Conservation (phyloP, 495 filamentous ascomycete genomes). For the Podospora sp. region DNA sequence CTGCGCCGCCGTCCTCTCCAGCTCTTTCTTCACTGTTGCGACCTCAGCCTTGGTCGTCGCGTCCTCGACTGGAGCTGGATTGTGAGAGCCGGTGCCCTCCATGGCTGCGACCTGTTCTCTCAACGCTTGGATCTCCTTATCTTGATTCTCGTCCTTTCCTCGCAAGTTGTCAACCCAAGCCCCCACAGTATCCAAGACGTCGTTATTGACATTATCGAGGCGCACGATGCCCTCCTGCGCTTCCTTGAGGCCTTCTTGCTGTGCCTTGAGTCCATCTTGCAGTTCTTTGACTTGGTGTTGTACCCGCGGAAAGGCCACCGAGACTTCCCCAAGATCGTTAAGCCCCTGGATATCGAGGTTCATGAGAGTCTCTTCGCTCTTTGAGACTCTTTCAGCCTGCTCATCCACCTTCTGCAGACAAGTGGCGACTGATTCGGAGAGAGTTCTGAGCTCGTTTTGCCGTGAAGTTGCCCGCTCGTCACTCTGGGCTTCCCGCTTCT, state of each 20-base stretch:
- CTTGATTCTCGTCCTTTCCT: too few species aligned
- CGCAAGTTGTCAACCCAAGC: constrained; percentile 6
- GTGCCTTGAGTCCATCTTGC: not conserved
- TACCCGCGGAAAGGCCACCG: too few species aligned
- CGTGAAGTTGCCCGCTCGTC: not conserved
- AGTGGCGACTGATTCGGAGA: not conserved
- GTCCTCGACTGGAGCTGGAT: not conserved
- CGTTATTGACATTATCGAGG: not conserved
- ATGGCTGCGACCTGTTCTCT: not conserved
- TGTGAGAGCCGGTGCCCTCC: not conserved
- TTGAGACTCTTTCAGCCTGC: not conserved
- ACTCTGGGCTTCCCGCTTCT: not conserved
- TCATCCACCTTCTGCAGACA: not conserved
- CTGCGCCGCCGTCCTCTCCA: not conserved
- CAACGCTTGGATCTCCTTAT: not conserved
- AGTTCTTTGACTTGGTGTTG: not conserved
- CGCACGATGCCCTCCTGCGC: not conserved
- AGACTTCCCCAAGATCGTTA: not conserved
- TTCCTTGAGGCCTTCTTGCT: not conserved
- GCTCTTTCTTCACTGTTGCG: not conserved
- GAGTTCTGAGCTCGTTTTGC: not conserved
- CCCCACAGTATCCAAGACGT: not conserved
- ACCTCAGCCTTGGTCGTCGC: not conserved
- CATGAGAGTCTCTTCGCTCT: not conserved
- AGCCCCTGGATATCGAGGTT: constrained; percentile 1